Evolutionary conservation across 2,329 filamentous ascomycete genomes (phyloP), one percentile per base, ranked within the genome.

Genomic region (Myriangium duriaei): DNA sequence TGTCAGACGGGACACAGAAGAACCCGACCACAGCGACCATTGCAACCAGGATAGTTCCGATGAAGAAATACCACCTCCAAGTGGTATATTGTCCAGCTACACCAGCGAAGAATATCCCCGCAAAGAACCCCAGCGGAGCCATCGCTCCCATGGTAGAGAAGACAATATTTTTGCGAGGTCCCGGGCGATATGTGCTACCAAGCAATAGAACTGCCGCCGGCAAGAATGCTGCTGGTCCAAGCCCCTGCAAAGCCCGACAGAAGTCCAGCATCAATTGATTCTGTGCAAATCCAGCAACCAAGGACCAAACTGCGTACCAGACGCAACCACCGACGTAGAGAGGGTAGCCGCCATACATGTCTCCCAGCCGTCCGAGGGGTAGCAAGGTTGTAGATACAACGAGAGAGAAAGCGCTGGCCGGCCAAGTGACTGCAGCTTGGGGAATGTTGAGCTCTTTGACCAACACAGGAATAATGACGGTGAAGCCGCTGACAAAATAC

Each of bases 401-500:
- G 9, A 59, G 44, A 3, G 55, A 50, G 15, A 59, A 49, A 11
- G 58, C 41, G 0, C 51, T 50, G 1, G 56, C 55, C 3, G 56
- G 56, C 56, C 56, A 59, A 45, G 58, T 54, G 14, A 47, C 41
- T 11, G 43, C 37, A n/a, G 28, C 31, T 1, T 26, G 5, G 3
- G 42, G 41, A 4, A 42, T 28, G 5, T 42, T 40, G 13, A 42
- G 30, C 7, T 42, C 21, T 4, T 32, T 32, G 12, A 52, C 39
- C 16, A 58, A 44, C 6, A 47, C 47, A 4, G 55, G 51, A 1
- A 59, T 48, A 15, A 57, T 50, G 13, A 58, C 49, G 1, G 55
- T 52, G 34, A 59, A 59, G 10, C 56, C 56, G 1, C 53, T 54
- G 35, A 59, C 57, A 42, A 57, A 48, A 44, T 55, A 59, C 24